These are phyloP conservation scores for Leccinum subgranulosum DNA, from an alignment of 768 basidiomycete genomes.

Conservation along the genomic window DNA sequence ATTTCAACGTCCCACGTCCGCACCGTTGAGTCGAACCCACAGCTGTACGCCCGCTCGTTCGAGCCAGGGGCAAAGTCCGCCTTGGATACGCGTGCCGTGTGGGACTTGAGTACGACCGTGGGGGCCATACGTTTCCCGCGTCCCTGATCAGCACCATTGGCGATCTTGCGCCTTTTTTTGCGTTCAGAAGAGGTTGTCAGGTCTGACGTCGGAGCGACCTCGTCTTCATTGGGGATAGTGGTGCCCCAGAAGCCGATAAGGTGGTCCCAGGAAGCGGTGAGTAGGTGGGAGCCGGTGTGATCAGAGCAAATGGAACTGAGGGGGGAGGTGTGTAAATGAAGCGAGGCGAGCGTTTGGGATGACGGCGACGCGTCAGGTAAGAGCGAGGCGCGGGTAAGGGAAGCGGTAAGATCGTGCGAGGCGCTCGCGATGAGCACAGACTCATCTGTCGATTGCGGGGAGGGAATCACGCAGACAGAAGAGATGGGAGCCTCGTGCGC, in stretches of 20 bases:
- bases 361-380: conserved; percentile 1
- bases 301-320: conserved; percentile 69
- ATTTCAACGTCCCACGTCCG: conserved; percentile 83
- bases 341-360: conserved; percentile 49
- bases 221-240: conserved; percentile 56
- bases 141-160: conserved; percentile 26
- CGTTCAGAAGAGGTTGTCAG: conserved; percentile 11
- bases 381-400: conserved; percentile 39
- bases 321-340: conserved; percentile 81
- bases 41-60: conserved; percentile 57
- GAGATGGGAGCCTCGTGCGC: conserved; percentile 68
- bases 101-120: conserved; percentile 70
- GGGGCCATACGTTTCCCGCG: conserved; percentile 65
- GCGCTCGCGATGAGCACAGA: conserved; percentile 56
- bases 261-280: conserved; percentile 87
- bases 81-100: conserved; percentile 77
- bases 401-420: conserved; percentile 78
- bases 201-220: conserved; percentile 39
- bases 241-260: conserved; percentile 83
- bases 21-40: conserved; percentile 89
- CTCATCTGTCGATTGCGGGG: conserved; percentile 22
- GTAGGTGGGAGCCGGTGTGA: conserved; percentile 53
- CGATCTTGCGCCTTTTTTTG: conserved; percentile 65
- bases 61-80: conserved; percentile 51
- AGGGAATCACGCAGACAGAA: conserved; percentile 55